Conservation (phyloP, 352 stramenopile species). For the Pythium utonaiense region DNA sequence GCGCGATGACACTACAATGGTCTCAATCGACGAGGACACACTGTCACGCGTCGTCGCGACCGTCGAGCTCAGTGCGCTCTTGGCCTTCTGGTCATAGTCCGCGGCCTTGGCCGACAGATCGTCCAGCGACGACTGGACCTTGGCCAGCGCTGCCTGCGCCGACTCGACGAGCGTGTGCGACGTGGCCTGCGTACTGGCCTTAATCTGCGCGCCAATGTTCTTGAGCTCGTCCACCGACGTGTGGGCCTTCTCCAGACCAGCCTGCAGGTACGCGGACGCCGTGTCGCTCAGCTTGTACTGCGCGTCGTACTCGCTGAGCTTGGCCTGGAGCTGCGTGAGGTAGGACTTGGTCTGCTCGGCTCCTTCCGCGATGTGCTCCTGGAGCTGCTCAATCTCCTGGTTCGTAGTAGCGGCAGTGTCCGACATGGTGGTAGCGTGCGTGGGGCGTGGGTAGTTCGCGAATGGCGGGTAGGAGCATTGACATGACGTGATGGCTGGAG, state of each 20-base stretch:
- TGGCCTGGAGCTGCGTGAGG: conserved; percentile 33
- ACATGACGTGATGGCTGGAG: not conserved
- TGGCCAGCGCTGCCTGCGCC: conserved; percentile 51
- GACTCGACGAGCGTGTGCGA: conserved; percentile 46
- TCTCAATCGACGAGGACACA: conserved; percentile 64
- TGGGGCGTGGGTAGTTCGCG: not conserved
- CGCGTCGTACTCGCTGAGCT: conserved; percentile 50
- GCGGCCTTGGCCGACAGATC: conserved; percentile 35
- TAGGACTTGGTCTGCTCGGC: conserved; percentile 77
- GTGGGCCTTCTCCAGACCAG: conserved; percentile 61
- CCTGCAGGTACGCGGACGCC: conserved; percentile 58
- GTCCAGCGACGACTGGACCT: conserved; percentile 36
- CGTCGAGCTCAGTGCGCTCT: conserved; percentile 33
- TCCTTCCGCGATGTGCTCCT: conserved; percentile 65
- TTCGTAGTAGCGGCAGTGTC: conserved; percentile 12
- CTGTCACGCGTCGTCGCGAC: conserved; percentile 38
- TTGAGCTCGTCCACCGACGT: conserved; percentile 74
- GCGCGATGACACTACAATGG: conserved; percentile 57
- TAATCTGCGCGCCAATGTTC: conserved; percentile 45
- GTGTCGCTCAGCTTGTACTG: conserved; percentile 74
- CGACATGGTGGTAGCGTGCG: not conserved
- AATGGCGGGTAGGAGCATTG: not conserved
- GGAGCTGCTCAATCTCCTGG: conserved; percentile 53
- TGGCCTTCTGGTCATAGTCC: conserved; percentile 54
- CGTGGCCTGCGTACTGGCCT: conserved; percentile 47